Conservation (phyloP, 352 stramenopile genomes). For the Pythium sukuiense region DNA sequence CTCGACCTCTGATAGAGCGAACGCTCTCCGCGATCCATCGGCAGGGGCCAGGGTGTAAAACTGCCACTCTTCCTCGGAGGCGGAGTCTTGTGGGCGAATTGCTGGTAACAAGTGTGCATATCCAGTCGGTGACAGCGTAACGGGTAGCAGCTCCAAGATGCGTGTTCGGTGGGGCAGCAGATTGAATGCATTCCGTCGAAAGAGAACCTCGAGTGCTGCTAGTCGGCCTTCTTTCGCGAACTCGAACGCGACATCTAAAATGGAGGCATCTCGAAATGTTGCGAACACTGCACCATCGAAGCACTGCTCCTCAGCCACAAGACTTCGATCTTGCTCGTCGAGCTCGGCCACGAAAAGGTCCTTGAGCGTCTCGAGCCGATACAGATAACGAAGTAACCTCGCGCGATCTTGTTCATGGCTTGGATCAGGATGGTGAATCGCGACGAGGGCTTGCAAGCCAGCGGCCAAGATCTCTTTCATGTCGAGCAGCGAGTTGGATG, state of each 20-base stretch:
- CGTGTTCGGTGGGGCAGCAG: conserved; percentile 47
- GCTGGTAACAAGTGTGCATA: conserved; percentile 59
- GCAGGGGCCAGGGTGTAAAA: conserved; percentile 39
- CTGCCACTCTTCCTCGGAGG: conserved; percentile 33
- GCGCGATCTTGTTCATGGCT: conserved; percentile 3
- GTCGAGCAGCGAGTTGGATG: conserved; percentile 38
- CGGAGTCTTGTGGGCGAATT: conserved; percentile 19
- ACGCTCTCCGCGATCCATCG: conserved; percentile 6
- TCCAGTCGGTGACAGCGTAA: conserved; percentile 32
- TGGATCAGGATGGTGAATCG: not conserved
- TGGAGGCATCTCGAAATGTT: conserved; percentile 31
- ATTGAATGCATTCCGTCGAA: conserved; percentile 52
- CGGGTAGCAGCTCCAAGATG: conserved; percentile 49
- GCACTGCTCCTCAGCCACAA: conserved; percentile 27
- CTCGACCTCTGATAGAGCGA: conserved; percentile 20
- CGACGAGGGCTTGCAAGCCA: conserved; percentile 35
- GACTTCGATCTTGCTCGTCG: conserved; percentile 12
- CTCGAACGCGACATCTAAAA: conserved; percentile 42
- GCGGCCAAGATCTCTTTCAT: conserved; percentile 66
- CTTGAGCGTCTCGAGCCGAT: conserved; percentile 30
- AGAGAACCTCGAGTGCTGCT: conserved; percentile 41
- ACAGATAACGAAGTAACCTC: conserved; percentile 22
- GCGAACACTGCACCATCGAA: conserved; percentile 47
- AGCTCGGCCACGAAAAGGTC: conserved; percentile 22
- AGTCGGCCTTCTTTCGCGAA: conserved; percentile 55